Evolutionary conservation across 1,284 basidiomycete species (phyloP), one percentile per base, ranked within the genome.

Genomic region (Schizopora paradoxa): DNA sequence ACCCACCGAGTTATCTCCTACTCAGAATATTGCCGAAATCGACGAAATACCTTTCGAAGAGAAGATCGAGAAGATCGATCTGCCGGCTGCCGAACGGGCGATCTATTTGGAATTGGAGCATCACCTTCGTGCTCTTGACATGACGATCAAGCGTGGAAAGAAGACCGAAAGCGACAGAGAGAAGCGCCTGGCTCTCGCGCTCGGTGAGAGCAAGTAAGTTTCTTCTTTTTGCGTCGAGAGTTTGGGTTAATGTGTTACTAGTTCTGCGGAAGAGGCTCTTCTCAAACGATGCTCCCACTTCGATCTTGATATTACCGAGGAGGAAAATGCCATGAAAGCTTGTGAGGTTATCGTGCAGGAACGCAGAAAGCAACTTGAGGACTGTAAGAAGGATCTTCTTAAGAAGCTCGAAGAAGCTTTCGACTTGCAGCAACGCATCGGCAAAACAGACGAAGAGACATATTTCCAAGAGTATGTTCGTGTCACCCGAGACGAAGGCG

Each of bases 51-150:
- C 87, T 1, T 91, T 82, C 61, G 76, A 77, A 1, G 77, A 79
- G 54, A 72, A 87, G 51, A 67, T 86, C 35, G 73, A 84, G 57
- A 72, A 74, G 28, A 77, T 96, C 35, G 67, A 72, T 26, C 77
- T 96, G 10, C 93, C 94, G 11, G 91, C 94, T 0, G 91, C 94
- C 0, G 94, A 97, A 62, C 86, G 90, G 8, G 93, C 94, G 0
- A 91, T 96, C 51, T 97, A 97, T 61, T 73, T 96, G 28, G 93
- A 97, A 62, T 76, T 97, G n/a, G 92, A 95, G 58, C 93, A 97
- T 57, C 89, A 95, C 58, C 71, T 97, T 21, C 86, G 88, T 41
- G 86, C 90, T 11, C 69, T 93, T 18, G 91, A 93, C 53, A 90
- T 92, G 82, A 87, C 80, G 1, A 85, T 89, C 54, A 88, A 87